Evolutionary conservation across 2,329 filamentous ascomycete genomes (phyloP).

Genomic region (Botrytis cinerea): DNA sequence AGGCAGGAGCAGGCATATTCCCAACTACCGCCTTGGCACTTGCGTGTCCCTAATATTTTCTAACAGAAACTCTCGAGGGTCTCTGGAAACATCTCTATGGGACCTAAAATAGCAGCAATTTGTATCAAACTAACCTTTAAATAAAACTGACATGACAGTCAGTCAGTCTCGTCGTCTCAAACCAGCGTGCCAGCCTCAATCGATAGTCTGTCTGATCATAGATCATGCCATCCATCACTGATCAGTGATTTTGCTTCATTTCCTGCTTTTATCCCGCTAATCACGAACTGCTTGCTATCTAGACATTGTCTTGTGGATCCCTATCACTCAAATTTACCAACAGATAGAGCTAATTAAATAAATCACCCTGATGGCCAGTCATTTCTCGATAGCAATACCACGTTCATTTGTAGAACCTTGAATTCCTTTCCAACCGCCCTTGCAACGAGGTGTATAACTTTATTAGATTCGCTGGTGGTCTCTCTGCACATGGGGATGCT

Average conservation of each 20-base stretch:
- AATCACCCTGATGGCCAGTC: background rate
- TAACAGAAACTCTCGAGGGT: background rate
- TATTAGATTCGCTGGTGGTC: background rate
- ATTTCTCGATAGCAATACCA: background rate
- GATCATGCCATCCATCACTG: background rate
- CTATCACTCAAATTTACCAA: background rate
- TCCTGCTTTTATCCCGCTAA: background rate
- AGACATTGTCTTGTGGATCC: background rate
- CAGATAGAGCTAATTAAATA: background rate
- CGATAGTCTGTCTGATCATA: background rate
- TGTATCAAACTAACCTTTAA: background rate
- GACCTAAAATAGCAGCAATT: background rate
- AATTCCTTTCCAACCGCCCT: no score
- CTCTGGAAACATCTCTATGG: background rate
- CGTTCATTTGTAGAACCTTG: background rate
- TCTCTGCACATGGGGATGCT: background rate
- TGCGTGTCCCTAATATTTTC: constrained; percentile 2
- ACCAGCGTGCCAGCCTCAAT: background rate
- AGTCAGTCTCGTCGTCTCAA: background rate
- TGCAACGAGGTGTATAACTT: background rate
- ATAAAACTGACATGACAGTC: background rate
- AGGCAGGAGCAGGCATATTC: background rate
- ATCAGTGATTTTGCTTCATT: background rate
- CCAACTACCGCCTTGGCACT: constrained; percentile 15
- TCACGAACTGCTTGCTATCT: background rate